These are phyloP conservation scores for Senecio squalidus DNA, from an alignment of 140 eudicot genomes.

Conservation along the genomic window DNA sequence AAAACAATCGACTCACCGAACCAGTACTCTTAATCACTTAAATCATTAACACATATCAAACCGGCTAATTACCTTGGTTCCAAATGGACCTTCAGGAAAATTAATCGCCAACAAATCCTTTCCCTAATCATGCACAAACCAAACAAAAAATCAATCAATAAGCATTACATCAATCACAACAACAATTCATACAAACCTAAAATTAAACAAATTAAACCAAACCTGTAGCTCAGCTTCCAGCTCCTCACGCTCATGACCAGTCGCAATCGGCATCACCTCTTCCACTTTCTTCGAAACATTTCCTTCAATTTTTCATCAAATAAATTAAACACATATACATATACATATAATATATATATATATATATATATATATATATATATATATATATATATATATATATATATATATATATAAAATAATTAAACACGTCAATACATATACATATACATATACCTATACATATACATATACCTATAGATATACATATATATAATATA, in stretches of 20 bases:
- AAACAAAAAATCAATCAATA: too few relatives aligned
- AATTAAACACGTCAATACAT: too few relatives aligned
- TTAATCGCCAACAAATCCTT: conserved; percentile 56
- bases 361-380: not conserved
- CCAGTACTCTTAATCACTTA: not conserved
- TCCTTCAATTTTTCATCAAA: conserved; percentile 18
- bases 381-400: too few relatives aligned
- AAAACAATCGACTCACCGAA: not conserved
- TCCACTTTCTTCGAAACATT: conserved; percentile 43
- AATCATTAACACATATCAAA: conserved; percentile 2
- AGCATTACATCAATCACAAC: too few relatives aligned
- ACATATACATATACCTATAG: too few relatives aligned
- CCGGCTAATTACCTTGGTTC: conserved; percentile 63
- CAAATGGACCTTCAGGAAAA: conserved; percentile 77
- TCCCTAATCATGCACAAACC: conserved; percentile 63
- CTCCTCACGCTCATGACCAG: conserved; percentile 78
- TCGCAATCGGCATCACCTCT: conserved; percentile 68
- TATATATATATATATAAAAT: too few relatives aligned
- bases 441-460: too few relatives aligned
- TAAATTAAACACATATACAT: not conserved
- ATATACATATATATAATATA: too few relatives aligned
- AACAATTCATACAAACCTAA: too few relatives aligned
- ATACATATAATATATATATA: not conserved
- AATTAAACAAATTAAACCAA: not conserved
- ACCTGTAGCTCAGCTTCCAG: conserved; percentile 88